Conservation (phyloP, 257 asterid species). For the Ilex aquifolium region DNA sequence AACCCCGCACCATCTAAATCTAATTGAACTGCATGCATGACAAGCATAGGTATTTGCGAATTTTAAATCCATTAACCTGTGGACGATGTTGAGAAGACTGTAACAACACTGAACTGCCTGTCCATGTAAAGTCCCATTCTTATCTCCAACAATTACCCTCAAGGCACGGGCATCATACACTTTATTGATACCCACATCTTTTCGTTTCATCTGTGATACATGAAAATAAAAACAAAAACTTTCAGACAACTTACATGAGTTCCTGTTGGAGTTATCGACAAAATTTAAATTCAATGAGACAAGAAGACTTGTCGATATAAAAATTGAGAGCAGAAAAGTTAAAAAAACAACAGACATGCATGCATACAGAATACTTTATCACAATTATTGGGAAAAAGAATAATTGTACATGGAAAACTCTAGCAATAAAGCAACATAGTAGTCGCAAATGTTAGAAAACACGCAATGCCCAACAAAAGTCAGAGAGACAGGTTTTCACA, state of each 20-base stretch:
- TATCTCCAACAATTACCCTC: constrained; percentile 94
- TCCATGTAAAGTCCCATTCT: constrained; percentile 83
- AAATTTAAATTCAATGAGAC: background rate
- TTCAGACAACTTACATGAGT: background rate
- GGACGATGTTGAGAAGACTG: constrained; percentile 87
- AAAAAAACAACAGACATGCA: background rate
- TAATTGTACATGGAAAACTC: too few species aligned
- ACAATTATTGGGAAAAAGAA: too few species aligned
- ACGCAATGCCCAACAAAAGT: too few species aligned
- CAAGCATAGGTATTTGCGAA: constrained; percentile 6
- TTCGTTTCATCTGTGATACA: constrained; percentile 73
- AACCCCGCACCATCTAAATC: constrained; percentile 9
- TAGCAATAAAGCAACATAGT: too few species aligned
- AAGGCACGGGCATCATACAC: constrained; percentile 93
- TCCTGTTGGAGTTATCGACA: background rate
- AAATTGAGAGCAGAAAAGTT: background rate
- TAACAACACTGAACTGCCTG: constrained; percentile 93
- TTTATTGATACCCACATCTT: constrained; percentile 67
- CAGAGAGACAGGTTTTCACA: too few species aligned
- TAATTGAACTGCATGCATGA: constrained; percentile 12
- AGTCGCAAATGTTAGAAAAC: too few species aligned
- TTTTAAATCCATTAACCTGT: constrained; percentile 41
- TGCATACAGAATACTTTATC: background rate
- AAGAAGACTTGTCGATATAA: background rate
- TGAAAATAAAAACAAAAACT: constrained; percentile 15